Percentiles rank a stretch among this genome's conserved stretches.
phyloP scores from a whole-genome alignment of 2,329 filamentous ascomycete species.

The Curvularia verruculosa region DNA sequence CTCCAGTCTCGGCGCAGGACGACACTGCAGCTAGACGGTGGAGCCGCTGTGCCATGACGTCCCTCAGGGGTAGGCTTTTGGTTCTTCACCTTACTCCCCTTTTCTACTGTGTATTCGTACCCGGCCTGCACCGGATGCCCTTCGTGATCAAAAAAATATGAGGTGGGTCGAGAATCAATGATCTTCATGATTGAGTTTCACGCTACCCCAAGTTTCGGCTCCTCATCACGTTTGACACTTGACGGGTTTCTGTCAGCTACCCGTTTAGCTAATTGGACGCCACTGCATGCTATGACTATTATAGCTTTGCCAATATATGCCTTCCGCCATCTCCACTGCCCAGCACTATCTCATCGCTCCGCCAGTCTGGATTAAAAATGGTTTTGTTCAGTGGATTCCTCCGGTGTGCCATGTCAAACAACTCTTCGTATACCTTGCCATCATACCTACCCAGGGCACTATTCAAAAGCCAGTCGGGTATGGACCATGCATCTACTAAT shows the following conservation, averaged over 20 bases:
- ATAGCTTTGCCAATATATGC: slow-evolving; percentile 36
- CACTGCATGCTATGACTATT: slow-evolving; percentile 14
- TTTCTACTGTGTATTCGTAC: background rate
- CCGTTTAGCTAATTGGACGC: background rate
- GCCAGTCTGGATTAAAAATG: slow-evolving; percentile 59
- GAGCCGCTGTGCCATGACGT: slow-evolving; percentile 1
- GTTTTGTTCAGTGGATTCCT: slow-evolving; percentile 58
- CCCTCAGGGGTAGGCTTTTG: background rate
- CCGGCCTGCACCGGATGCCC: background rate
- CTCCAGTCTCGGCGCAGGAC: background rate
- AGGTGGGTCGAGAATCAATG: background rate
- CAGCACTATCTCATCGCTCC: slow-evolving; percentile 57
- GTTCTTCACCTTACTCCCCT: background rate
- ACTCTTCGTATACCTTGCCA: slow-evolving; percentile 61
- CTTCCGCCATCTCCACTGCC: slow-evolving; percentile 51
- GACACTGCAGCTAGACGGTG: background rate
- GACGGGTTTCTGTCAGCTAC: slow-evolving; percentile 7
- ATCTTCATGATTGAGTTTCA: slow-evolving; percentile 8
- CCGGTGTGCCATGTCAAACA: slow-evolving; percentile 59
- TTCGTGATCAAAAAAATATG: background rate
- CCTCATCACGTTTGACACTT: slow-evolving; percentile 6
- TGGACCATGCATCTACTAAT: slow-evolving; percentile 59
- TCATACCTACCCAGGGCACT: slow-evolving; percentile 59
- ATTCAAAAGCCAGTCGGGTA: slow-evolving; percentile 60
- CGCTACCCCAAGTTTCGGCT: slow-evolving; percentile 12